A percentile compares a stretch with the other conserved stretches of the same genome.
Conservation (phyloP, 331 rosid species). For the Malus hybrid region DNA sequence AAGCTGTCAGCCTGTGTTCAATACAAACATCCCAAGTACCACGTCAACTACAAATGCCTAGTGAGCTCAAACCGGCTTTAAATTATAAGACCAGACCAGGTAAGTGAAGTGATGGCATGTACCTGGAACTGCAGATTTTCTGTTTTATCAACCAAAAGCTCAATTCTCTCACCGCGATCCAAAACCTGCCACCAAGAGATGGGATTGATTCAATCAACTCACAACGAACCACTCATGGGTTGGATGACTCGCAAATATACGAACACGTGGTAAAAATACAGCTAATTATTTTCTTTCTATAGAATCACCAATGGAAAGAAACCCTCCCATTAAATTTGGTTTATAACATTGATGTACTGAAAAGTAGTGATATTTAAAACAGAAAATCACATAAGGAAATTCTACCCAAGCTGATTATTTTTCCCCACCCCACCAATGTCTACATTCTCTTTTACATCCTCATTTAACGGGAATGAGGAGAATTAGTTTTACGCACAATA, state of each 20-base stretch:
- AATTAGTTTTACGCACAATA: no score
- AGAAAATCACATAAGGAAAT: neutral
- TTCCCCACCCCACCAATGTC: no score
- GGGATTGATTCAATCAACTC: neutral
- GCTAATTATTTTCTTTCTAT: neutral
- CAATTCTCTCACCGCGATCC: conserved; percentile 99
- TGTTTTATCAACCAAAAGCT: conserved; percentile 90
- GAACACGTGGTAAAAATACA: neutral
- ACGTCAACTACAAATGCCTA: neutral
- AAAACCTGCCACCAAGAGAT: conserved; percentile 51
- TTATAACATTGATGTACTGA: neutral
- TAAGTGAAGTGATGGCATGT: conserved; percentile 10
- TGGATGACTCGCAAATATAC: no score
- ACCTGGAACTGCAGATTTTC: conserved; percentile 98
- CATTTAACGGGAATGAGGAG: no score
- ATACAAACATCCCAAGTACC: neutral
- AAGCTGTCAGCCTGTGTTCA: conserved; percentile 88
- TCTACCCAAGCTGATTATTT: no score
- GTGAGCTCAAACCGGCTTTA: neutral
- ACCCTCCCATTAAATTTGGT: neutral
- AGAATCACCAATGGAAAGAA: neutral
- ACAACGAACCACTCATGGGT: neutral
- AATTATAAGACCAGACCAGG: neutral
- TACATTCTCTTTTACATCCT: no score
- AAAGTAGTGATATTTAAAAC: neutral